A percentile compares a stretch with the other conserved stretches of the same genome.
Conservation (phyloP, 768 basidiomycete species). For the Cantharellus anzutake region DNA sequence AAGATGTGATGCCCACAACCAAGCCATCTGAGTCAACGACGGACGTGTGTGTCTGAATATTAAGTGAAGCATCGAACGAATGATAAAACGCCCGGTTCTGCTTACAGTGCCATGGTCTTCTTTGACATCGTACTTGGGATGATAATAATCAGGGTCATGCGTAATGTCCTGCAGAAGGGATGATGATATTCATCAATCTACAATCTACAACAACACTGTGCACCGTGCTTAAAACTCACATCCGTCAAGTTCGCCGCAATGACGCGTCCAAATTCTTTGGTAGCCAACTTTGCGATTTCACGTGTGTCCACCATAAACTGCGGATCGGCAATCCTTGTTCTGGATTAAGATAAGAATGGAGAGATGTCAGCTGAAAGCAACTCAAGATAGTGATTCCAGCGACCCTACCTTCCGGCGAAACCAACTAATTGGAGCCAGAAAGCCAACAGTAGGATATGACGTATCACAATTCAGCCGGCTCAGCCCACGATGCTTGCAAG, state of each 20-base stretch:
- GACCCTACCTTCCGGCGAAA: conserved; percentile 14
- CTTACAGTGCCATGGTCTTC: conserved; percentile 77
- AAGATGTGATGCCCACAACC: conserved; percentile 71
- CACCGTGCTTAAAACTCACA: conserved; percentile 26
- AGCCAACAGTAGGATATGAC: background rate
- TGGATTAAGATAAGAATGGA: conserved; percentile 15
- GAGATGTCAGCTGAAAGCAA: background rate
- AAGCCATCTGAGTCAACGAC: conserved; percentile 71
- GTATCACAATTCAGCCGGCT: background rate
- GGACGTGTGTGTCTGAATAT: conserved; percentile 57
- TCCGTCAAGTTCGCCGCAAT: conserved; percentile 62
- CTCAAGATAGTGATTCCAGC: conserved; percentile 17
- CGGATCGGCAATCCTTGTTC: conserved; percentile 73
- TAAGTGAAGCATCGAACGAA: too few relatives aligned
- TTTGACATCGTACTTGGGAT: conserved; percentile 57
- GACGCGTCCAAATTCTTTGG: conserved; percentile 42
- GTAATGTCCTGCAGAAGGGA: conserved; percentile 42
- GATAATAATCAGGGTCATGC: conserved; percentile 66
- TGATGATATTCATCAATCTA: conserved; percentile 3
- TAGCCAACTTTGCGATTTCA: conserved; percentile 44
- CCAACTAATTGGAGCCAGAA: too few relatives aligned
- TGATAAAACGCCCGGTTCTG: background rate
- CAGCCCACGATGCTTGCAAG: background rate
- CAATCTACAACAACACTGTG: background rate
- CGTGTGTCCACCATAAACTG: conserved; percentile 36